Conservation (phyloP, 192 early-diverging fungal genomes). For the Pilobolus umbonatus region DNA sequence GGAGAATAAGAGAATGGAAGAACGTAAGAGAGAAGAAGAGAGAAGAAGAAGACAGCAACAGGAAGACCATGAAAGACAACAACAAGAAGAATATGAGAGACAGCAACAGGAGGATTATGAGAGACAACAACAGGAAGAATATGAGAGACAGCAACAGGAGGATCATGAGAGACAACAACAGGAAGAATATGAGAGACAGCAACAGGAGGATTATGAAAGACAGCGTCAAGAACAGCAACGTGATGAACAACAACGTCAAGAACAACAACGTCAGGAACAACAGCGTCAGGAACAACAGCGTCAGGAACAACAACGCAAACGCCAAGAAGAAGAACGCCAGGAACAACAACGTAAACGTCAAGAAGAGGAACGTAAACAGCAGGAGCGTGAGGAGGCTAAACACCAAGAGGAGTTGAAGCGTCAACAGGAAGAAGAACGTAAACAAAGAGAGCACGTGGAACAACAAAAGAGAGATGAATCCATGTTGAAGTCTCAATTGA, state of each 20-base stretch:
- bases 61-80: constrained; percentile 15
- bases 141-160: constrained; percentile 5
- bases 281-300: constrained; percentile 16
- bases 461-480: background rate
- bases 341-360: constrained; percentile 17
- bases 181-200: constrained; percentile 25
- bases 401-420: constrained; percentile 31
- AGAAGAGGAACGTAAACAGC: constrained; percentile 22
- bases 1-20: constrained; percentile 20
- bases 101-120: constrained; percentile 23
- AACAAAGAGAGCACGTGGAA: constrained; percentile 32
- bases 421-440: constrained; percentile 38
- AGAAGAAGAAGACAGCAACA: constrained; percentile 21
- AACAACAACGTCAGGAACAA: constrained; percentile 34
- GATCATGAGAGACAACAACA: constrained; percentile 14
- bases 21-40: constrained; percentile 4
- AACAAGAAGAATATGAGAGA: constrained; percentile 6
- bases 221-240: constrained; percentile 24
- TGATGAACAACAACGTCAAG: constrained; percentile 35
- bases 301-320: constrained; percentile 12
- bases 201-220: constrained; percentile 28
- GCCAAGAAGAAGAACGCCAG: constrained; percentile 27
- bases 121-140: constrained; percentile 20
- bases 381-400: constrained; percentile 35
- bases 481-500: too few species aligned